Base-by-base conservation (phyloP, 352 stramenopile genomes). In the Pythium aristosporum region DNA sequence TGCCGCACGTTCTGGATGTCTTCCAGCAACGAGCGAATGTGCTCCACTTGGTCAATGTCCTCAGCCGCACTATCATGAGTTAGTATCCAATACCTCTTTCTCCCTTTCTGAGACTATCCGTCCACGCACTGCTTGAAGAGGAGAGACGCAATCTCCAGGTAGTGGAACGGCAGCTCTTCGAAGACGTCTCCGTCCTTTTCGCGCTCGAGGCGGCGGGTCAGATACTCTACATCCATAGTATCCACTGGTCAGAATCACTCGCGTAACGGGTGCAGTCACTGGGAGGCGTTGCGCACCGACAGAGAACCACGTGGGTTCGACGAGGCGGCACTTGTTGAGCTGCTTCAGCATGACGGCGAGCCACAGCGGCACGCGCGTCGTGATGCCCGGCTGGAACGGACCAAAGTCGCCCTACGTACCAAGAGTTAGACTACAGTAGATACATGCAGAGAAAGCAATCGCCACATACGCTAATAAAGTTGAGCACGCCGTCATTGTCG, bases 341-440 rank as follows among this genome's bases (percentile, higher is more conserved):
- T 96, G 83, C 47, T 92, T 92, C 36, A 96, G 85, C 79, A 91
- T 88, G 20, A 96, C 79, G 34, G 88, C 88, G n/a, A 96, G 83
- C 88, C 88, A 96, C 20, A 96, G 67, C 43, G 88, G 87, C 44
- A 96, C 88, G 37, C 91, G 75, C 57, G 80, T 86, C 39, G 77
- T 89, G 48, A 92, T 95, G 15, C 88, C 85, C 7, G 87, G 82
- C 63, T 94, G 80, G 60, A 96, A 96, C 34, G 88, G 88, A n/a
- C 88, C 88, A 57, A 93, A 96, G 59, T 92, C 80, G 20, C 88
- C 88, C 82, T 68, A 30, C 0, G 21, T n/a, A 21, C 18, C 39
- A n/a, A 56, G 12, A 55, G 61, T 16, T 30, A n/a, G 41, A 51
- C 12, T 3, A 43, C 54, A 18, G 5, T 39, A 39, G 11, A 10